These are phyloP conservation scores for Solanum medicagineum DNA, from an alignment of 257 asterid genomes.

Conservation along the genomic window DNA sequence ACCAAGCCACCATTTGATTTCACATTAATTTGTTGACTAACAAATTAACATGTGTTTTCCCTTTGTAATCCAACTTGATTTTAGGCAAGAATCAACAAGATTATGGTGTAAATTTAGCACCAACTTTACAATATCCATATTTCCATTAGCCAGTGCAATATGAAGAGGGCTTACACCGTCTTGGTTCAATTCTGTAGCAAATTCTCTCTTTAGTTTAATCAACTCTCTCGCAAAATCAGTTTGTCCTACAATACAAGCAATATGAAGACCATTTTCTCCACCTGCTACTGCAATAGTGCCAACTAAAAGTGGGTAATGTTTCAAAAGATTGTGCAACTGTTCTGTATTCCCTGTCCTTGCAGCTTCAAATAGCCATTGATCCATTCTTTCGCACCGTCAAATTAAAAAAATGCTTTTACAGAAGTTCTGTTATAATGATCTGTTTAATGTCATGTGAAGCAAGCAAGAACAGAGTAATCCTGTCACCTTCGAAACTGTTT, in stretches of 20 bases:
- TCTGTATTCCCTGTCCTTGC: not conserved
- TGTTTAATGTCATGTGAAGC: not conserved
- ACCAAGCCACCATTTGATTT: too few species aligned
- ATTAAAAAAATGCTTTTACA: not conserved
- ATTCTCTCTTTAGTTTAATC: not conserved
- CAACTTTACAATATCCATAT: conserved; percentile 7
- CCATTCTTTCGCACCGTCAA: not conserved
- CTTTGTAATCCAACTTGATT: too few species aligned
- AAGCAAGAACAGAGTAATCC: not conserved
- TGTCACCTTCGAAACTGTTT: not conserved
- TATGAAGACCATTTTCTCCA: not conserved
- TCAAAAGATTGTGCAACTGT: not conserved
- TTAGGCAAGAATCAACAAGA: too few species aligned
- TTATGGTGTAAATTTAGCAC: not conserved
- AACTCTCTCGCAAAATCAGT: not conserved
- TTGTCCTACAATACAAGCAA: not conserved
- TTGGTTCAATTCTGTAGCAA: not conserved
- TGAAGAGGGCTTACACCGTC: conserved; percentile 4
- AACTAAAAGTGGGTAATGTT: not conserved
- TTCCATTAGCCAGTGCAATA: conserved; percentile 11
- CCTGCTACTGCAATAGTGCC: not conserved
- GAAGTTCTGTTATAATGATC: not conserved
- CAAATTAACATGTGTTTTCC: too few species aligned
- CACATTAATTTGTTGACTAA: too few species aligned
- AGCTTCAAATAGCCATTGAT: not conserved